These are phyloP conservation scores for Coemansia sp. DNA, from an alignment of 192 early-diverging fungal species.

Conservation along the genomic window DNA sequence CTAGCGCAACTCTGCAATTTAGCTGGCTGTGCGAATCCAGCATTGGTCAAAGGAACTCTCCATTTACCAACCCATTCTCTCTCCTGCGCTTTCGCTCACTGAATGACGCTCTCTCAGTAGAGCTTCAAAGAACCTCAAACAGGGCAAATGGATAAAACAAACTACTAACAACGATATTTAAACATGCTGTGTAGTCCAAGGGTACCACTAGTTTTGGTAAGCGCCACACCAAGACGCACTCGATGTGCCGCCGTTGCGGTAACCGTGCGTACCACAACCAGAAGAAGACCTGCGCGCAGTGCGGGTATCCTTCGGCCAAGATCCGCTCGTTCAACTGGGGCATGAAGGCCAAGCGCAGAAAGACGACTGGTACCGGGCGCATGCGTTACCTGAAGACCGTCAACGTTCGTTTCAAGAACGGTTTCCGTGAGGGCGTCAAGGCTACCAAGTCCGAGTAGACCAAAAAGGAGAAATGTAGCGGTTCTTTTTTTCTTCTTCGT, in stretches of 20 bases:
- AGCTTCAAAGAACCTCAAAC: neutral
- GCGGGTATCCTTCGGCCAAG: constrained; percentile 98
- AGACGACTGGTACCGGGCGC: constrained; percentile 99
- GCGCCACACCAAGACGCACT: constrained; percentile 99
- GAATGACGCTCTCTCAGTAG: neutral
- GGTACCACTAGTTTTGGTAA: constrained; percentile 99
- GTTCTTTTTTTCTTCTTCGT: neutral
- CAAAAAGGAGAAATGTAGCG: neutral
- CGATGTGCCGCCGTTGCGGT: constrained; percentile 96
- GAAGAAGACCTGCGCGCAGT: constrained; percentile 99
- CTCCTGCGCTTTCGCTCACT: neutral
- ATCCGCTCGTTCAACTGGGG: constrained; percentile 96
- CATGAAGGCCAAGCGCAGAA: constrained; percentile 95
- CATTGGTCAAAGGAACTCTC: too few relatives aligned
- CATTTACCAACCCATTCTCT: neutral
- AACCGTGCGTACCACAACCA: constrained; percentile 98
- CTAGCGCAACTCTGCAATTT: too few relatives aligned
- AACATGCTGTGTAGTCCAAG: constrained; percentile 67
- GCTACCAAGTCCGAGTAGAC: constrained; percentile 27
- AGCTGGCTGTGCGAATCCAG: too few relatives aligned
- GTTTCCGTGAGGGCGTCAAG: constrained; percentile 81
- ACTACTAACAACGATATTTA: neutral
- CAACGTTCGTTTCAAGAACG: constrained; percentile 95
- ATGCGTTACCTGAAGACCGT: constrained; percentile 95
- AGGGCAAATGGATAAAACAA: neutral